These are phyloP conservation scores for Aspergillus puulaauensis DNA, from an alignment of 2,329 filamentous ascomycete species.

Conservation along the genomic window DNA sequence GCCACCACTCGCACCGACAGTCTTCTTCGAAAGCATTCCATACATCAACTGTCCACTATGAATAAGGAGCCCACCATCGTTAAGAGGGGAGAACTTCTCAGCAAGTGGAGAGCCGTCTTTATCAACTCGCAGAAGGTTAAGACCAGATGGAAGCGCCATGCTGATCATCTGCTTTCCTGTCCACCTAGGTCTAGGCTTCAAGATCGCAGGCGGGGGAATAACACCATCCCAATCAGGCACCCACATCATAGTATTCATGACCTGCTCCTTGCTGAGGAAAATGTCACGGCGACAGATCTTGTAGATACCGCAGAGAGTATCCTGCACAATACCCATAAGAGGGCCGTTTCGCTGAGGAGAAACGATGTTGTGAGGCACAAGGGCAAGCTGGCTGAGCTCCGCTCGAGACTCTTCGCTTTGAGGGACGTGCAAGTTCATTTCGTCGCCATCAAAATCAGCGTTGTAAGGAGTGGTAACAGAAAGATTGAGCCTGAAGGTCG, in stretches of 20 bases:
- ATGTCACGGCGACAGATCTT: slow-evolving; percentile 93
- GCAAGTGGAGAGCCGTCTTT: slow-evolving; percentile 59
- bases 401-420: slow-evolving; percentile 96
- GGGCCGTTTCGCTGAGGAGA: slow-evolving; percentile 96
- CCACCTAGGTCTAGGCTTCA: slow-evolving; percentile 91
- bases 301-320: slow-evolving; percentile 93
- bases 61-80: slow-evolving; percentile 78
- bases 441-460: slow-evolving; percentile 98
- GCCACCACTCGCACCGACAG: slow-evolving; percentile 81
- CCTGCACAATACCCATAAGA: slow-evolving; percentile 99
- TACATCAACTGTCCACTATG: slow-evolving; percentile 87
- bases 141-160: slow-evolving; percentile 81
- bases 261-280: slow-evolving; percentile 83
- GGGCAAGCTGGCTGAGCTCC: slow-evolving; percentile 88
- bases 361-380: slow-evolving; percentile 98
- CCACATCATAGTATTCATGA: slow-evolving; percentile 98
- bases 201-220: slow-evolving; percentile 87
- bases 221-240: slow-evolving; percentile 96
- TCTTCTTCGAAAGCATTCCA: slow-evolving; percentile 90
- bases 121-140: slow-evolving; percentile 70
- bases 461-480: slow-evolving; percentile 99
- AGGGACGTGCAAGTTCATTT: slow-evolving; percentile 99
- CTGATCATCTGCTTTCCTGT: slow-evolving; percentile 98
- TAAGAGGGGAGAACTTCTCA: slow-evolving; percentile 59
- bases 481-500: slow-evolving; percentile 94